Conservation (phyloP, 2,329 filamentous ascomycete genomes). For the Fusarium sp. region DNA sequence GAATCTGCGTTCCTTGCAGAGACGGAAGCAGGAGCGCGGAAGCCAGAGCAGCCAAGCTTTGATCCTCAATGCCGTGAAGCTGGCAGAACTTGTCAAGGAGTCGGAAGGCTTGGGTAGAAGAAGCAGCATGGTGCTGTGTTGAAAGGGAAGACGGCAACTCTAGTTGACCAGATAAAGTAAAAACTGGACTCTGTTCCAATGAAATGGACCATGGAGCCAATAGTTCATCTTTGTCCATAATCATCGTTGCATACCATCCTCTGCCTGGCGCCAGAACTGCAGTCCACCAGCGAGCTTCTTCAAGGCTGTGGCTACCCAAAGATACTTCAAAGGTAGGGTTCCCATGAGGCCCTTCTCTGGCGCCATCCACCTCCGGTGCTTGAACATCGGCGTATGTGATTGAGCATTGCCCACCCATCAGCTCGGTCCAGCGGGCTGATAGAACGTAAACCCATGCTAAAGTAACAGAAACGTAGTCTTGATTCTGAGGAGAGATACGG, state of each 20-base stretch:
- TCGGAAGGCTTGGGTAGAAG: slow-evolving; percentile 1
- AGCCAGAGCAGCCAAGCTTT: slow-evolving; percentile 15
- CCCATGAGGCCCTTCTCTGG: neutral
- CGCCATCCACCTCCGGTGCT: neutral
- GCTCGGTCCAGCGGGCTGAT: slow-evolving; percentile 15
- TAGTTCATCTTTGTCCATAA: neutral
- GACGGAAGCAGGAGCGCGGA: slow-evolving; percentile 11
- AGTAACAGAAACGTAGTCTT: slow-evolving; percentile 9
- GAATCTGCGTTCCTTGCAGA: too few species aligned
- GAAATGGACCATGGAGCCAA: slow-evolving; percentile 18
- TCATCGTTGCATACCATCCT: slow-evolving; percentile 13
- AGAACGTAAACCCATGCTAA: slow-evolving; percentile 17
- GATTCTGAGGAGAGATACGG: neutral
- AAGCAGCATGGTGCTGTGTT: neutral
- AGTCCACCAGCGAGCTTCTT: slow-evolving; percentile 20
- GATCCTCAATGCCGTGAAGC: slow-evolving; percentile 8
- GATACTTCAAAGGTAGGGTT: neutral
- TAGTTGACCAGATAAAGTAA: neutral
- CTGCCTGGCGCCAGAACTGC: slow-evolving; percentile 9
- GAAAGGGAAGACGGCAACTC: neutral
- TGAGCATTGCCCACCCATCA: neutral
- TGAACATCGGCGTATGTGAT: slow-evolving; percentile 2
- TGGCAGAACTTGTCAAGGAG: slow-evolving; percentile 19
- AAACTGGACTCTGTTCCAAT: neutral
- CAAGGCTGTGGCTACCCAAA: neutral